phyloP scores from a whole-genome alignment of 495 filamentous ascomycete species.

The Xanthoparmelia taractica region DNA sequence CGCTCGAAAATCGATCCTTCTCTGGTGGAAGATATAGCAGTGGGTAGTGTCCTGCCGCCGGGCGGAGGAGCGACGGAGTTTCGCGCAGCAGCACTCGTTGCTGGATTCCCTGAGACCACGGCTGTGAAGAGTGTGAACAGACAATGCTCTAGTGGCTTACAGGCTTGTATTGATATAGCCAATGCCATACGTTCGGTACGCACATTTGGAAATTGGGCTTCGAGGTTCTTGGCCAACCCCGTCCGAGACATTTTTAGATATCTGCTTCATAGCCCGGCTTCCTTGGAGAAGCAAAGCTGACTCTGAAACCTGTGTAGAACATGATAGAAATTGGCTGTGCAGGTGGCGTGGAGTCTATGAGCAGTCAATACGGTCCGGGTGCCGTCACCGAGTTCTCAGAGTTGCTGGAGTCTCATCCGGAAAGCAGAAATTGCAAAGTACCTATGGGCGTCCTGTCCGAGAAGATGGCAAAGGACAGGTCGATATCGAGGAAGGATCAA shows the following conservation, averaged over 20 bases:
- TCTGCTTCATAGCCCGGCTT: not conserved
- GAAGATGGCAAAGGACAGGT: constrained; percentile 81
- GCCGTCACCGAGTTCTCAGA: constrained; percentile 94
- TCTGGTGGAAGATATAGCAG: constrained; percentile 84
- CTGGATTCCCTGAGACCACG: constrained; percentile 78
- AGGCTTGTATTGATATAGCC: constrained; percentile 86
- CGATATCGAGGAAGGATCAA: constrained; percentile 63
- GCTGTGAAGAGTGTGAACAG: constrained; percentile 82
- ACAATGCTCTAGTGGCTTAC: constrained; percentile 83
- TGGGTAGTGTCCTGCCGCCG: constrained; percentile 84
- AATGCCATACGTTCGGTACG: constrained; percentile 66
- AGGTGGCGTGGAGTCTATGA: constrained; percentile 98
- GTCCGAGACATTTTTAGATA: not conserved
- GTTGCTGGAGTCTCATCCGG: constrained; percentile 72
- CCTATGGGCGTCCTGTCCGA: constrained; percentile 95
- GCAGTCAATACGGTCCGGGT: constrained; percentile 62
- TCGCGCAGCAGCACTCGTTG: constrained; percentile 83
- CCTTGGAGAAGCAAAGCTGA: not conserved
- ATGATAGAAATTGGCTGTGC: constrained; percentile 96
- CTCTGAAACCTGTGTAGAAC: constrained; percentile 25
- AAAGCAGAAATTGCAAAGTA: constrained; percentile 93
- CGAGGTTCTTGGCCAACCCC: not conserved
- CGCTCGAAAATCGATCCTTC: constrained; percentile 79
- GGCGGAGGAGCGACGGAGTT: constrained; percentile 96
- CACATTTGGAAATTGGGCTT: not conserved